Evolutionary conservation across 805 yeast species (phyloP).

Genomic region (Yarrowia sp.): DNA sequence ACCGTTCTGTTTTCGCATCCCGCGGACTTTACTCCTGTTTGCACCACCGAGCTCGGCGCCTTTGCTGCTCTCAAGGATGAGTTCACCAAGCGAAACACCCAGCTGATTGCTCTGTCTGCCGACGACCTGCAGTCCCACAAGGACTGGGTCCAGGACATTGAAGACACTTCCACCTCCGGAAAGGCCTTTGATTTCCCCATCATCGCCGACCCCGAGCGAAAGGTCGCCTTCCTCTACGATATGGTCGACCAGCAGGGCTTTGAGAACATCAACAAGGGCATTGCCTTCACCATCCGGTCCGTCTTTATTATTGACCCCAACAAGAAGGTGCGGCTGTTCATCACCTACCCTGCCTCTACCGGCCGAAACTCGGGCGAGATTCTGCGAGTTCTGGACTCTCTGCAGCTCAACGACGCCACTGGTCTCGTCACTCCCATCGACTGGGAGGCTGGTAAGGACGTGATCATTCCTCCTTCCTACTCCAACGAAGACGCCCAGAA

Average conservation of each 20-base stretch:
- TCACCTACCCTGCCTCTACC: slow-evolving; percentile 89
- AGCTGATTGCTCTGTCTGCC: slow-evolving; percentile 86
- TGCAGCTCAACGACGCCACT: slow-evolving; percentile 70
- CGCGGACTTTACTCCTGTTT: slow-evolving; percentile 94
- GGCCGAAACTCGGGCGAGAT: slow-evolving; percentile 95
- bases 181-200: slow-evolving; percentile 80
- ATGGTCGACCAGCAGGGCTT: slow-evolving; percentile 86
- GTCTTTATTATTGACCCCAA: slow-evolving; percentile 87
- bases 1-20: slow-evolving; percentile 89
- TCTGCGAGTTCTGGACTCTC: slow-evolving; percentile 81
- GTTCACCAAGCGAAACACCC: slow-evolving; percentile 77
- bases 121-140: slow-evolving; percentile 76
- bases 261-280: slow-evolving; percentile 66
- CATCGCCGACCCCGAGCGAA: slow-evolving; percentile 81
- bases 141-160: slow-evolving; percentile 87
- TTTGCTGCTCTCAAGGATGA: slow-evolving; percentile 87
- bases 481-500: slow-evolving; percentile 72
- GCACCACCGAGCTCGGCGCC: slow-evolving; percentile 95
- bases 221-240: slow-evolving; percentile 78
- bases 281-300: slow-evolving; percentile 84
- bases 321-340: slow-evolving; percentile 80
- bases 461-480: slow-evolving; percentile 84
- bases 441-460: slow-evolving; percentile 89
- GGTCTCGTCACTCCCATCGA: slow-evolving; percentile 88
- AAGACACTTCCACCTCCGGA: slow-evolving; percentile 68